Evolutionary conservation across 2,329 filamentous ascomycete genomes (phyloP).

Genomic region (Pseudodiploospora longispora): DNA sequence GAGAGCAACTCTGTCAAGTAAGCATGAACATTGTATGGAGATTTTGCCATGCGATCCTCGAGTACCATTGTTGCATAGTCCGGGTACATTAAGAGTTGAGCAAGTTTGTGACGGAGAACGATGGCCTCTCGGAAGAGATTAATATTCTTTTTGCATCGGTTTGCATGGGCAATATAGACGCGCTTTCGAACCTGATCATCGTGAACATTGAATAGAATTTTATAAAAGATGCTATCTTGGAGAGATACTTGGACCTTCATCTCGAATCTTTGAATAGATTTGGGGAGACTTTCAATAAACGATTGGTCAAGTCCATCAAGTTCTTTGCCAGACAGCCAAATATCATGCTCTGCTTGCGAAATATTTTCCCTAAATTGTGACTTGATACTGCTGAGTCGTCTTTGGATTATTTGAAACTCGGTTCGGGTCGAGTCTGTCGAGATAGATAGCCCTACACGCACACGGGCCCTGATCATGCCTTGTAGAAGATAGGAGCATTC

Average conservation of each 20-base stretch:
- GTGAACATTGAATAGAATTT: neutral
- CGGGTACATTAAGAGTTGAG: neutral
- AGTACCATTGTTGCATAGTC: neutral
- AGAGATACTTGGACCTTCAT: neutral
- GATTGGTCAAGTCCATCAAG: neutral
- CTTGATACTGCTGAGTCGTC: neutral
- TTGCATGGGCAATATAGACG: neutral
- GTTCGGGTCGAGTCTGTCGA: neutral
- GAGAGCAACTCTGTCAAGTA: neutral
- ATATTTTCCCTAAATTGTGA: neutral
- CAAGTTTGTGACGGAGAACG: neutral
- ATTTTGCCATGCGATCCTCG: constrained; percentile 1
- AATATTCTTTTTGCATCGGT: constrained; percentile 1
- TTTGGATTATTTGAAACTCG: neutral
- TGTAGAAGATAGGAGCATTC: neutral
- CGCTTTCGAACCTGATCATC: neutral
- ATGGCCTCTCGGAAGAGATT: neutral
- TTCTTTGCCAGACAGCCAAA: neutral
- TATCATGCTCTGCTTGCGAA: neutral
- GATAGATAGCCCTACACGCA: neutral
- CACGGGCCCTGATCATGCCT: neutral
- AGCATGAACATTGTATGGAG: neutral
- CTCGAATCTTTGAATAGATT: neutral
- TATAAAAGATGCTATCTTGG: neutral
- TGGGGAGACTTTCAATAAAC: neutral